Base-by-base conservation (phyloP, 805 yeast species). In the Ogataea henricii region DNA sequence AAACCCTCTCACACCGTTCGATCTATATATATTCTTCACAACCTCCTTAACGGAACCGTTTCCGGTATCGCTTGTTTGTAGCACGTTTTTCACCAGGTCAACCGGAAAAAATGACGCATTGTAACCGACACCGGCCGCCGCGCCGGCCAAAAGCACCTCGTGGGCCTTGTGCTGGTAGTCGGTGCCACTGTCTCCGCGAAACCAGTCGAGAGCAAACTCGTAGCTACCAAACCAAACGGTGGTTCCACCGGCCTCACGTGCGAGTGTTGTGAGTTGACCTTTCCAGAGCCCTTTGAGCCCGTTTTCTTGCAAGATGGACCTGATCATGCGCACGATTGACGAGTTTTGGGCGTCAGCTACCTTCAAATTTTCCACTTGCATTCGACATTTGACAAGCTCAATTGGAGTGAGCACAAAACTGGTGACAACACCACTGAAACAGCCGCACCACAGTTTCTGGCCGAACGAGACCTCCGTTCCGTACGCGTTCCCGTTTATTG, bases 181-280 rank as follows among this genome's bases (percentile, higher is more conserved):
- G 44, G 45, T 51, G 39, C 48, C 58, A 43, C 48, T 45, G 25
- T 57, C 36, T 34, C 62, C 46, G 49, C 73, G 72, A 53, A 79
- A 69, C n/a, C 59, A 54, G 1, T 58, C 57, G 17, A 70, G 64
- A 6, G 77, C 68, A 38, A 75, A 68, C 62, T 90, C 96, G 64
- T 90, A 90, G 14, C 94, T 80, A 0, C 96, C 92, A 69, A 91
- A 91, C 97, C 97, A 91, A 1, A 92, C 83, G 3, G 96, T 88
- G 1, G 96, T 87, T 6, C 97, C 97, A 23, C 90, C 85, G 32
- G 88, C 77, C 63, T 91, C 98, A 58, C 97, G 77, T 2, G 87
- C 53, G 40, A 89, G 68, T 0, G 98, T 91, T 17, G 94, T 83
- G 0, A 82, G 71, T 55, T 90, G 90, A 1, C 98, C 98, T 53